Conservation (phyloP, 179 eudicot genomes). For the Beta macrorhiza region DNA sequence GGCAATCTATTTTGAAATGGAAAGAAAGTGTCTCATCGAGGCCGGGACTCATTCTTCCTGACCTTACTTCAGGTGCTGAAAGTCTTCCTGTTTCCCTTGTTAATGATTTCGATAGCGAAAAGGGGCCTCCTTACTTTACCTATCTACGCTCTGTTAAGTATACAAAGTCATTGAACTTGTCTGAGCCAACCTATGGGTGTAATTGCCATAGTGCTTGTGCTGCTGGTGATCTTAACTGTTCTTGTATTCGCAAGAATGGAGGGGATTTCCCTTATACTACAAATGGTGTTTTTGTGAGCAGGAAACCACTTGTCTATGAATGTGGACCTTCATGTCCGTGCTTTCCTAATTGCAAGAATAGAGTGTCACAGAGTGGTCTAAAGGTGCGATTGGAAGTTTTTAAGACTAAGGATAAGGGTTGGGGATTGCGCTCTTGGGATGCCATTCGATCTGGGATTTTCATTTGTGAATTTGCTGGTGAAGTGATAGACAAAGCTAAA, state of each 20-base stretch:
- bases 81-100: slow-evolving; percentile 48
- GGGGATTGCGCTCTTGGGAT: slow-evolving; percentile 69
- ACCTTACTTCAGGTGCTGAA: slow-evolving; percentile 39
- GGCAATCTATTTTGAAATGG: slow-evolving; percentile 42
- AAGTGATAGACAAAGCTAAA: slow-evolving; percentile 34
- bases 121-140: slow-evolving; percentile 70
- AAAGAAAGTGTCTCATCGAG: slow-evolving; percentile 34
- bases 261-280: slow-evolving; percentile 47
- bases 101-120: slow-evolving; percentile 66
- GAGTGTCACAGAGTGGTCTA: slow-evolving; percentile 58
- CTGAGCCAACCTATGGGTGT: slow-evolving; percentile 47
- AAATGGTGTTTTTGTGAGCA: slow-evolving; percentile 48
- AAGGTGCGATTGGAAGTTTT: slow-evolving; percentile 68
- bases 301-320: slow-evolving; percentile 52
- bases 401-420: slow-evolving; percentile 50
- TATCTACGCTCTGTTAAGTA: slow-evolving; percentile 53
- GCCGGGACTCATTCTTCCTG: slow-evolving; percentile 35
- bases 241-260: slow-evolving; percentile 48
- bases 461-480: slow-evolving; percentile 69
- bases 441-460: slow-evolving; percentile 67
- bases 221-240: slow-evolving; percentile 59
- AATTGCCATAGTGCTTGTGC: slow-evolving; percentile 58
- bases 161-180: slow-evolving; percentile 38
- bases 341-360: slow-evolving; percentile 58
- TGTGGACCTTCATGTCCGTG: slow-evolving; percentile 65